A percentile compares a stretch with the other conserved stretches of the same genome.
Evolutionary conservation across 2,329 filamentous ascomycete species (phyloP).

Genomic region (Beauveria pseudobassiana): DNA sequence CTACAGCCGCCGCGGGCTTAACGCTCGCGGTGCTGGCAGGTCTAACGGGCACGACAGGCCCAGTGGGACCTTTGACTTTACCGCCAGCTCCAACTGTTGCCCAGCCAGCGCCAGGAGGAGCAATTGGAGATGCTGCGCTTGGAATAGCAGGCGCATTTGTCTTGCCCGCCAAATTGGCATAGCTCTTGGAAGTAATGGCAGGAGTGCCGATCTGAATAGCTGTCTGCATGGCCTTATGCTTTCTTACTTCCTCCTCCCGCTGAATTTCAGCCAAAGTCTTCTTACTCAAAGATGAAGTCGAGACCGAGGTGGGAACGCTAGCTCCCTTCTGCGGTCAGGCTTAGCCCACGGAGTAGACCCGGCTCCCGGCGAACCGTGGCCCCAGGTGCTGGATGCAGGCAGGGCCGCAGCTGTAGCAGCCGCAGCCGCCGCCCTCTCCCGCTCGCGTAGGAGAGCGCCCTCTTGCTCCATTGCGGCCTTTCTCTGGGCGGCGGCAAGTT

Average conservation of each 20-base stretch:
- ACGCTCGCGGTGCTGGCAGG: conserved; percentile 38
- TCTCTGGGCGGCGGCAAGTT: conserved; percentile 68
- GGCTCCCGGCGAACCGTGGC: conserved; percentile 64
- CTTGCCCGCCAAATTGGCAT: conserved; percentile 90
- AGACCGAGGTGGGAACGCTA: conserved; percentile 6
- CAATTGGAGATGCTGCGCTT: conserved; percentile 26
- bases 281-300: conserved; percentile 42
- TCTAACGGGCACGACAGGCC: conserved; percentile 43
- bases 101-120: conserved; percentile 58
- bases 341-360: conserved; percentile 63
- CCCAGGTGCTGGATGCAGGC: conserved; percentile 86
- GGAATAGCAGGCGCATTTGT: conserved; percentile 27
- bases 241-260: conserved; percentile 86
- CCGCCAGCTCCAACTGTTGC: conserved; percentile 91
- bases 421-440: conserved; percentile 45
- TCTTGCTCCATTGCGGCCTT: conserved; percentile 78
- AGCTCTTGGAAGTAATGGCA: conserved; percentile 66
- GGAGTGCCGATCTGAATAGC: conserved; percentile 41
- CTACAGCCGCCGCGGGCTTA: conserved; percentile 27
- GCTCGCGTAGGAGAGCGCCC: conserved; percentile 49
- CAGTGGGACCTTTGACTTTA: conserved; percentile 72
- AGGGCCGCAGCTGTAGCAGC: conserved; percentile 66
- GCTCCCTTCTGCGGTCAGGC: conserved; percentile 41
- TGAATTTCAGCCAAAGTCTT: conserved; percentile 96
- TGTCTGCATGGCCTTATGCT: conserved; percentile 59